Base-by-base conservation (phyloP, 306 rosid genomes). In the Castanea crenata region DNA sequence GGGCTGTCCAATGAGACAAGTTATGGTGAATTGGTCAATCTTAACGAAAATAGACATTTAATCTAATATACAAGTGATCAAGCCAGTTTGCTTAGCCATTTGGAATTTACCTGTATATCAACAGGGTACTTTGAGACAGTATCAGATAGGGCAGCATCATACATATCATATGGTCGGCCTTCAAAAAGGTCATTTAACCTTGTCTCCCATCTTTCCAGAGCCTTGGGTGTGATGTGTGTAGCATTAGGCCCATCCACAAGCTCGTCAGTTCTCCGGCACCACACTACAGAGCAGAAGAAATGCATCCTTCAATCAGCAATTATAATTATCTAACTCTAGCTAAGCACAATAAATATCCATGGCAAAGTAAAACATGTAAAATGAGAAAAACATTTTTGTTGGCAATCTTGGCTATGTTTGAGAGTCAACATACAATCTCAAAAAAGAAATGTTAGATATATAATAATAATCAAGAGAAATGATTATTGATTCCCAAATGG, bases 261-360 rank as follows among this genome's bases (percentile, higher is more conserved):
- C 62, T 95, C 99, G 58, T 95, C 98, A 1, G 99, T 95, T 75
- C 99, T 95, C 82, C 99, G 86, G 80, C 99, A 95, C 99, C 99
- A 95, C 72, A 95, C 99, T 95, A 78, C 85, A 88, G 6, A 31
- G 44, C 71, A 80, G 56, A 83, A 38, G 14, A 69, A 3, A 52
- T 57, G 20, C 77, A 70, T 71, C 64, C 44, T 76, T 59, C 65
- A 63, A 49, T 49, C 16, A 49, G 54, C 16, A 21, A 5, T 57
- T 54, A 13, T 27, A 79, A 69, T 31, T 73, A 65, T n/a, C 11
- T 5, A 64, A 4, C 55, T 73, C 64, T 38, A 65, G 62, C 61
- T 29, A 1, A 27, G 15, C 12, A 49, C 13, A 51, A 62, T 6
- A 59, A 20, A 25, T 57, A 52, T 31, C 16, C 3, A 0, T 10